These are phyloP conservation scores for Phialophora chinensis DNA, from an alignment of 2,329 filamentous ascomycete genomes.

Conservation along the genomic window DNA sequence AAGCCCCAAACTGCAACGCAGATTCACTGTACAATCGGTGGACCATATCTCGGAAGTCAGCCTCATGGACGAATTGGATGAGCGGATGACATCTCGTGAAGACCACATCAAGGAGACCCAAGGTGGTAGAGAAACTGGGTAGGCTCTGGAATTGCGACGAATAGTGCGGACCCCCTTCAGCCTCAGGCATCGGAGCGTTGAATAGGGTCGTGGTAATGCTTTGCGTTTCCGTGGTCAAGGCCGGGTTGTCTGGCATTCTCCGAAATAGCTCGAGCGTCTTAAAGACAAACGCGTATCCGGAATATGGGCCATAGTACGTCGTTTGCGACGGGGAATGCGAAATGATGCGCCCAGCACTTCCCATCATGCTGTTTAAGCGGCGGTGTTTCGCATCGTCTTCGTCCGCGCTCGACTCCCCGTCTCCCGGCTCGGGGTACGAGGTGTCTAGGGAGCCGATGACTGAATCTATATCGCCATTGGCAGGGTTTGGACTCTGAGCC, in stretches of 20 bases:
- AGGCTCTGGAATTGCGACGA: slow-evolving; percentile 19
- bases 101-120: slow-evolving; percentile 27
- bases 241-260: slow-evolving; percentile 15
- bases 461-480: slow-evolving; percentile 24
- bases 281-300: slow-evolving; percentile 31
- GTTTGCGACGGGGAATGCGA: slow-evolving; percentile 24
- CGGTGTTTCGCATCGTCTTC: slow-evolving; percentile 15
- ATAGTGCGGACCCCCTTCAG: slow-evolving; percentile 9
- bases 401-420: slow-evolving; percentile 21
- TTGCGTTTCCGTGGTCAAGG: slow-evolving; percentile 13
- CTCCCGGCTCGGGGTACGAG: slow-evolving; percentile 22
- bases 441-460: slow-evolving; percentile 28
- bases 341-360: slow-evolving; percentile 19
- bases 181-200: slow-evolving; percentile 24
- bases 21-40: slow-evolving; percentile 27
- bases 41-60: slow-evolving; percentile 32
- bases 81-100: slow-evolving; percentile 32
- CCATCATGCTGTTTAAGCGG: slow-evolving; percentile 33
- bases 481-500: slow-evolving; percentile 14
- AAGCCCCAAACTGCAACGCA: slow-evolving; percentile 13
- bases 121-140: slow-evolving; percentile 22
- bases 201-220: slow-evolving; percentile 26
- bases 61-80: slow-evolving; percentile 33
- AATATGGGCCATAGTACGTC: slow-evolving; percentile 32
- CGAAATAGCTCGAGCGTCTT: slow-evolving; percentile 34